Conservation (phyloP, 176 grass and related monocot genomes). For the Microstegium vimineum region DNA sequence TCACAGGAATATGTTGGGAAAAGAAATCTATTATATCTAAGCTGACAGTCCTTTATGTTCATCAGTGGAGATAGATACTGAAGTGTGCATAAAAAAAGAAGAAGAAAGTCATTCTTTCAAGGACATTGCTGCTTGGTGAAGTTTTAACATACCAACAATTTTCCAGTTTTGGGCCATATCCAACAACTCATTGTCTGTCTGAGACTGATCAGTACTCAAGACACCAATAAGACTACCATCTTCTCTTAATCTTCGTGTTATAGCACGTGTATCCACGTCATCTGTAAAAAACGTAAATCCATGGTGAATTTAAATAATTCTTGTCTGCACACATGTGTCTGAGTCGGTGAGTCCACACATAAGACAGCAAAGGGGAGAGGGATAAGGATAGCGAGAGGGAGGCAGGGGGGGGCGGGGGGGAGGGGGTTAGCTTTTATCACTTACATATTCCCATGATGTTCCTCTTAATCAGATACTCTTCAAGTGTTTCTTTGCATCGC, state of each 20-base stretch:
- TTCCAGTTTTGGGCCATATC: conserved; percentile 82
- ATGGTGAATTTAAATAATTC: not conserved
- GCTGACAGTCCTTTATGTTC: not conserved
- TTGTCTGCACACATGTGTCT: rapidly evolving
- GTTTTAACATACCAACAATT: conserved; percentile 69
- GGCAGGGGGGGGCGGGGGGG: no score
- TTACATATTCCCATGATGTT: conserved; percentile 98
- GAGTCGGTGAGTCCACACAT: not conserved
- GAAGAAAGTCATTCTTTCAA: not conserved
- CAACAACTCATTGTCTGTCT: conserved; percentile 60
- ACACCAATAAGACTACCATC: conserved; percentile 85
- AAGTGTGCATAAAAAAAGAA: not conserved
- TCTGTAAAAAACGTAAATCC: conserved; percentile 10
- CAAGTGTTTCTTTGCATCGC: conserved; percentile 73
- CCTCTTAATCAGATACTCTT: conserved; percentile 75
- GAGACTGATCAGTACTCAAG: conserved; percentile 78
- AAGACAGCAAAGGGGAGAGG: no score
- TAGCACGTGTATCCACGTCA: no score
- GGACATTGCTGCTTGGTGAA: not conserved
- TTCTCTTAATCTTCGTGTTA: no score
- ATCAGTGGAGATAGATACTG: not conserved
- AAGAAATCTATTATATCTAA: not conserved
- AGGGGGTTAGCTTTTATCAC: not conserved
- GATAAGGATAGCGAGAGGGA: no score
- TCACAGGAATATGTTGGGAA: not conserved